Conservation (phyloP, 352 stramenopile genomes). For the Phytophthora pinifolia region DNA sequence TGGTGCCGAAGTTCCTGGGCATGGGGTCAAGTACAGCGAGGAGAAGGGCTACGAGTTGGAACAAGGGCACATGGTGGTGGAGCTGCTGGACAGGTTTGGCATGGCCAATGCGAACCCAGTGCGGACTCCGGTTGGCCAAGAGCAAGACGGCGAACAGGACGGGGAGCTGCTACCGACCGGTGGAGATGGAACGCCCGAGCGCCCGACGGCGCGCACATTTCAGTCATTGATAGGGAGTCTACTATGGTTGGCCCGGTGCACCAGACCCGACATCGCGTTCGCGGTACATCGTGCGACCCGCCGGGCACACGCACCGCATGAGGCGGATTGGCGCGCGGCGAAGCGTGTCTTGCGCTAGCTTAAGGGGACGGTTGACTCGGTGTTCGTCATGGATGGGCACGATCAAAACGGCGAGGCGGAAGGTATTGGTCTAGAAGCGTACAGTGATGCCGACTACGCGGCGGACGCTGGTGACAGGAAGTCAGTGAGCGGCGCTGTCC, state of each 20-base stretch:
- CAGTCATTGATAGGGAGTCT: conserved; percentile 38
- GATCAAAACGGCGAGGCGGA: not conserved
- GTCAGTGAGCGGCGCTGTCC: conserved; percentile 17
- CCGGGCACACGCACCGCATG: conserved; percentile 10
- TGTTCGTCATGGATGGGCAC: conserved; percentile 20
- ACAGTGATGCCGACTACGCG: conserved; percentile 27
- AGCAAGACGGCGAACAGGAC: not conserved
- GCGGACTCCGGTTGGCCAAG: conserved; percentile 10
- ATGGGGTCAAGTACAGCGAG: conserved; percentile 25
- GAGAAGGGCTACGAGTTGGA: conserved; percentile 10
- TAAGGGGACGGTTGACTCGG: conserved; percentile 17
- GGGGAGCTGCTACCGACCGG: conserved; percentile 7
- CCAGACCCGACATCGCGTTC: conserved; percentile 29
- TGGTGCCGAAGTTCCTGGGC: conserved; percentile 29
- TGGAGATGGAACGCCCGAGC: not conserved
- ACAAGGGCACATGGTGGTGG: conserved; percentile 16
- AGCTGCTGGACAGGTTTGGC: conserved; percentile 13
- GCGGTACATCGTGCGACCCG: conserved; percentile 24
- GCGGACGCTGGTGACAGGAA: conserved; percentile 20
- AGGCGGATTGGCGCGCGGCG: conserved; percentile 12
- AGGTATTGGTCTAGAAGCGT: conserved; percentile 9
- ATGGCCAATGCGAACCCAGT: conserved; percentile 12
- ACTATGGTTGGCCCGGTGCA: conserved; percentile 37
- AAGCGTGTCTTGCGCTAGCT: conserved; percentile 29
- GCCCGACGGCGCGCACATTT: conserved; percentile 25